Evolutionary conservation across 352 stramenopile species (phyloP).

Genomic region (Saprolegnia parasitica): DNA sequence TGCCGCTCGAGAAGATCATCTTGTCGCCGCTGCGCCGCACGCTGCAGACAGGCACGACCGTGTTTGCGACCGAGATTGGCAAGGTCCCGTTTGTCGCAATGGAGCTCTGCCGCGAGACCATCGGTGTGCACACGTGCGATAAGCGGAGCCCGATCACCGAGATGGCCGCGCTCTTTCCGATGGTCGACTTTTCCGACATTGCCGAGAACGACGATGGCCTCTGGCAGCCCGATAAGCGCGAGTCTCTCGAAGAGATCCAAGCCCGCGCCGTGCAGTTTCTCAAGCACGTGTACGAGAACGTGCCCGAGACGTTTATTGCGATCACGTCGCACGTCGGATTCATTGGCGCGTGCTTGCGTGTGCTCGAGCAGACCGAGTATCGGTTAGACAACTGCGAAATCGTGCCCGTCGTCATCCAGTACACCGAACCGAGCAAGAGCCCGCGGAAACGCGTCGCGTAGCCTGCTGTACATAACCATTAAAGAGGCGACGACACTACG

Average conservation of each 20-base stretch:
- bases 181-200: slow-evolving; percentile 58
- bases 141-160: slow-evolving; percentile 45
- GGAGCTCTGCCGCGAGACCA: slow-evolving; percentile 59
- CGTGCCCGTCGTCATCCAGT: slow-evolving; percentile 43
- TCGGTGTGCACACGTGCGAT: slow-evolving; percentile 65
- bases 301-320: slow-evolving; percentile 49
- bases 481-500: no score
- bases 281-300: slow-evolving; percentile 44
- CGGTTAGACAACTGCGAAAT: slow-evolving; percentile 51
- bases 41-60: slow-evolving; percentile 64
- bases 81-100: slow-evolving; percentile 46
- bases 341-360: slow-evolving; percentile 49
- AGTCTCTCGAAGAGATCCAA: slow-evolving; percentile 57
- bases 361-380: slow-evolving; percentile 36
- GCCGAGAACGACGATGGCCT: slow-evolving; percentile 47
- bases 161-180: slow-evolving; percentile 48
- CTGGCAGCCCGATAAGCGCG: slow-evolving; percentile 54
- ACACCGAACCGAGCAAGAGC: not conserved
- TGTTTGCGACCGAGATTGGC: slow-evolving; percentile 42
- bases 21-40: slow-evolving; percentile 63
- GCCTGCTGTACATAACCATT: no score
- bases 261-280: slow-evolving; percentile 46
- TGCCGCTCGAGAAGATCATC: slow-evolving; percentile 60
- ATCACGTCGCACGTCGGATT: slow-evolving; percentile 71
- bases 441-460: not conserved